phyloP scores from a whole-genome alignment of 352 stramenopile genomes.

The Phytopythium cucurbitacearum region DNA sequence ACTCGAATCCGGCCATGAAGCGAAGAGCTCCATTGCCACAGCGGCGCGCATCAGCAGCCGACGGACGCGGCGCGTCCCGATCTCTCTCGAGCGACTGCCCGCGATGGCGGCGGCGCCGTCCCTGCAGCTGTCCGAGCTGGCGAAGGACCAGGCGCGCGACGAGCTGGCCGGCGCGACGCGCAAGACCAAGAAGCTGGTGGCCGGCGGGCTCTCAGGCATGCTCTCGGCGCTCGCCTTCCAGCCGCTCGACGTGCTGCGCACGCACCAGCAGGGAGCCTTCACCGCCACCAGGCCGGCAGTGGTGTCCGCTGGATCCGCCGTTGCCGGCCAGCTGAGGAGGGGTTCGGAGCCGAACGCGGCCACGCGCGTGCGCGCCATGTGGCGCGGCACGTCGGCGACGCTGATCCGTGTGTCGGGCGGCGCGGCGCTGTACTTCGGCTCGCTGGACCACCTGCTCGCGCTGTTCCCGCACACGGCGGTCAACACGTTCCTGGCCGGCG shows the following conservation, averaged over 20 bases:
- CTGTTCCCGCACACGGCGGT: slow-evolving; percentile 46
- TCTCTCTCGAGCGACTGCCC: not conserved
- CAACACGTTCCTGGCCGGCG: slow-evolving; percentile 79
- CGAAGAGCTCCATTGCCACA: not conserved
- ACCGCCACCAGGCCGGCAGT: slow-evolving; percentile 9
- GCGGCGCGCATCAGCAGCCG: too few relatives aligned
- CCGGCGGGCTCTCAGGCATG: slow-evolving; percentile 69
- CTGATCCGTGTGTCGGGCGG: slow-evolving; percentile 77
- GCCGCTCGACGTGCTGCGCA: slow-evolving; percentile 81
- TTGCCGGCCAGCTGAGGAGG: slow-evolving; percentile 3
- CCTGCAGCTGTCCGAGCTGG: slow-evolving; percentile 19
- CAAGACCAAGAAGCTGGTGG: slow-evolving; percentile 73
- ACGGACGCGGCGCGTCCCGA: too few relatives aligned
- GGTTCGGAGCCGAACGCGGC: slow-evolving; percentile 8
- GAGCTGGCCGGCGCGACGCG: slow-evolving; percentile 22
- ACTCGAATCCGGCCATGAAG: not conserved
- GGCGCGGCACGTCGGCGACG: slow-evolving; percentile 77
- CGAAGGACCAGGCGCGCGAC: slow-evolving; percentile 19
- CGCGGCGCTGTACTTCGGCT: slow-evolving; percentile 82
- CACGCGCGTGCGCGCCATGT: slow-evolving; percentile 60
- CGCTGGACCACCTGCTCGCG: slow-evolving; percentile 63
- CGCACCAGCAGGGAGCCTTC: slow-evolving; percentile 81
- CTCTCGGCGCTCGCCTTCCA: slow-evolving; percentile 82
- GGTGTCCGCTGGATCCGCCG: not conserved
- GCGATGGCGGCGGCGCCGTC: slow-evolving; percentile 16